phyloP scores from a whole-genome alignment of 148 eudicot species.

The Chenopodium formosanum region DNA sequence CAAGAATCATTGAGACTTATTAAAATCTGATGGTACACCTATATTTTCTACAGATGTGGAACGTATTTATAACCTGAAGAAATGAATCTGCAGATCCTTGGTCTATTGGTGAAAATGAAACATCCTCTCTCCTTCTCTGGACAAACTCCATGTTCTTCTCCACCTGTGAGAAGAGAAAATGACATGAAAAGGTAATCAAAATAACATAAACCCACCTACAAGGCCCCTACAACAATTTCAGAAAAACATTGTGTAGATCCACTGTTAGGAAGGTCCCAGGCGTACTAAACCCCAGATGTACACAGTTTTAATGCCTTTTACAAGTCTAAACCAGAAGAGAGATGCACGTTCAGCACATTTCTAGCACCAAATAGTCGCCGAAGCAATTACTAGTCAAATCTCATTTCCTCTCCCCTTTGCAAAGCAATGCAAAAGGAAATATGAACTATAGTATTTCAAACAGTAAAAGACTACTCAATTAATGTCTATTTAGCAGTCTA shows the following conservation, averaged over 20 bases:
- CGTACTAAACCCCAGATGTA: too few relatives aligned
- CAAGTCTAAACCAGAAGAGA: background rate
- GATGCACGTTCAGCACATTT: background rate
- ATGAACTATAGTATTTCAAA: background rate
- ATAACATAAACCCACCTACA: background rate
- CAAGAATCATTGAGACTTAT: slow-evolving; percentile 21
- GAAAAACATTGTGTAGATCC: background rate
- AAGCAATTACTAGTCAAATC: background rate
- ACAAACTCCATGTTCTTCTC: slow-evolving; percentile 87
- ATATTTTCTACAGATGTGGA: slow-evolving; percentile 5
- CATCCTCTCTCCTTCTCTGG: slow-evolving; percentile 82
- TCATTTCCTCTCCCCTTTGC: background rate
- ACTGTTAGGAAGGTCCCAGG: background rate
- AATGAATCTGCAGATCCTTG: slow-evolving; percentile 68
- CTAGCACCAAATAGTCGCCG: background rate
- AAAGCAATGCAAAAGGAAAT: background rate
- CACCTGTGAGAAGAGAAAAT: slow-evolving; percentile 43
- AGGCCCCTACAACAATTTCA: background rate
- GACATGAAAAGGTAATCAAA: background rate
- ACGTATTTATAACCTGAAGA: slow-evolving; percentile 59
- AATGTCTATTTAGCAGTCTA: background rate
- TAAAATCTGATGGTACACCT: background rate
- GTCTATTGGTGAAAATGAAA: slow-evolving; percentile 78
- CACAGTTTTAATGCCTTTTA: too few relatives aligned
- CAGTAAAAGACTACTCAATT: background rate